Conservation (phyloP, 2,329 filamentous ascomycete genomes). For the Botryosphaeria dothidea region DNA sequence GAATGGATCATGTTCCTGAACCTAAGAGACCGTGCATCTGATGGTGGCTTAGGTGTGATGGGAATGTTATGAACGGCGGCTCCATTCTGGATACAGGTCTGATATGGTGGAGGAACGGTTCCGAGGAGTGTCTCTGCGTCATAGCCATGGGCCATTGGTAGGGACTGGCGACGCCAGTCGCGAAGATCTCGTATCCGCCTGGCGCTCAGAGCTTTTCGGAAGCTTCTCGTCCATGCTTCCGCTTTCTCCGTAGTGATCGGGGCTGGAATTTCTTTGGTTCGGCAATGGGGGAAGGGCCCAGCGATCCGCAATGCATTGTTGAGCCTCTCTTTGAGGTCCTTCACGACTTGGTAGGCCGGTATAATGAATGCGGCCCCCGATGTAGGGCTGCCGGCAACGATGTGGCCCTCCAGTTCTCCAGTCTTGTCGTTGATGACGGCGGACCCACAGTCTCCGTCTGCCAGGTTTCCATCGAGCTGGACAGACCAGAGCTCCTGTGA, state of each 20-base stretch:
- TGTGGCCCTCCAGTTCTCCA: constrained; percentile 23
- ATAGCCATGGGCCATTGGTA: background rate
- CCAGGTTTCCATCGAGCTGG: constrained; percentile 12
- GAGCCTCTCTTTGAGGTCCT: background rate
- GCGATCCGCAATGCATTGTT: background rate
- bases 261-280: background rate
- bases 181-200: background rate
- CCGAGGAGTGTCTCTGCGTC: background rate
- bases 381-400: constrained; percentile 22
- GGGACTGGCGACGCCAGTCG: background rate
- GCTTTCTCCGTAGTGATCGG: background rate
- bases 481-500: constrained; percentile 24
- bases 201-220: background rate
- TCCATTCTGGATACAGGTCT: too few relatives aligned
- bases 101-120: background rate
- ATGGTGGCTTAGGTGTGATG: constrained; percentile 72
- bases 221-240: background rate
- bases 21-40: constrained; percentile 47
- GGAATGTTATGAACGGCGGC: constrained; percentile 56
- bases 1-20: constrained; percentile 74
- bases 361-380: constrained; percentile 23
- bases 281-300: background rate
- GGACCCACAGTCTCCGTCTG: constrained; percentile 25
- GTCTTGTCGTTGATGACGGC: constrained; percentile 21
- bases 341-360: constrained; percentile 7